A percentile compares a stretch with the other conserved stretches of the same genome.
phyloP scores from a whole-genome alignment of 768 basidiomycete species.

The Mycena epipterygia region DNA sequence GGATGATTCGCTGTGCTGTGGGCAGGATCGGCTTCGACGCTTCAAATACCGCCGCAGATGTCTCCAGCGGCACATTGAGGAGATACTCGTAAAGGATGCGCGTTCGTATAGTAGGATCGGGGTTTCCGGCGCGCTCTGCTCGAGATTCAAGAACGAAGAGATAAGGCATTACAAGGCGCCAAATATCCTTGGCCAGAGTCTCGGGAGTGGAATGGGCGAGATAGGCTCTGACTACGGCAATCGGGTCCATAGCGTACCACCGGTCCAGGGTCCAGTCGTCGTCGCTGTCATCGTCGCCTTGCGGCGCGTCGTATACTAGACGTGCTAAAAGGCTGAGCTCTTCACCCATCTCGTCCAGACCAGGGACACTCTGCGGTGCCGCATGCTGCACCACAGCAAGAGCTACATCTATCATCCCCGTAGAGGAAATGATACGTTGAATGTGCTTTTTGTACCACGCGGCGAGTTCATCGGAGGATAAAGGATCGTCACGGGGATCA shows the following conservation, averaged over 20 bases:
- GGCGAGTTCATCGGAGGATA: constrained; percentile 62
- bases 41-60: constrained; percentile 85
- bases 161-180: constrained; percentile 89
- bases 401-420: constrained; percentile 85
- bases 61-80: constrained; percentile 74
- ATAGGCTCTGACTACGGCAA: constrained; percentile 80
- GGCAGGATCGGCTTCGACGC: constrained; percentile 92
- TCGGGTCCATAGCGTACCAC: constrained; percentile 80
- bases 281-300: constrained; percentile 52
- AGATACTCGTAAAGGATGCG: constrained; percentile 81
- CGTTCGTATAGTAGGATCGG: constrained; percentile 75
- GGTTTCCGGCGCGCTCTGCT: constrained; percentile 81
- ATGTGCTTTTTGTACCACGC: constrained; percentile 84
- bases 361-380: constrained; percentile 82
- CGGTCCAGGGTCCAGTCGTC: constrained; percentile 83
- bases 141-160: constrained; percentile 92
- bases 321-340: constrained; percentile 90
- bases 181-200: constrained; percentile 76
- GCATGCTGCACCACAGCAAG: constrained; percentile 88
- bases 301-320: constrained; percentile 86
- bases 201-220: constrained; percentile 78
- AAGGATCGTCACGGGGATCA: constrained; percentile 28
- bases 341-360: constrained; percentile 90
- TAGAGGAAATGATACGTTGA: constrained; percentile 68
- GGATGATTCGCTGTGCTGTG: constrained; percentile 76